A percentile compares a stretch with the other conserved stretches of the same genome.
These are phyloP conservation scores for Russula lepida DNA, from an alignment of 768 basidiomycete genomes.

Conservation along the genomic window DNA sequence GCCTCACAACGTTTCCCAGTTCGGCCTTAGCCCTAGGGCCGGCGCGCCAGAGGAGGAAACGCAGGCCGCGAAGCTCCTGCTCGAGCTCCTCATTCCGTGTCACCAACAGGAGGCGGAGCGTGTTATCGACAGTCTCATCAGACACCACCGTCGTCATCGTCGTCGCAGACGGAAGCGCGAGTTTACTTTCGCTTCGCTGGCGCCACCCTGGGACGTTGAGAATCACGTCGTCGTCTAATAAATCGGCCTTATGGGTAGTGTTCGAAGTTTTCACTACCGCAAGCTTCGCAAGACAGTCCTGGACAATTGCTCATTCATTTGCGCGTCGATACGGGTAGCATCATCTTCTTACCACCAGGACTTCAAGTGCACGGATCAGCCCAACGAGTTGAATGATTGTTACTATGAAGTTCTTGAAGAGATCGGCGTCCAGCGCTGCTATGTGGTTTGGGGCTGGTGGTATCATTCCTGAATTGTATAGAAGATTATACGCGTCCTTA, in stretches of 20 bases:
- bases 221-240: constrained; percentile 9
- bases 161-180: not conserved
- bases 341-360: not conserved
- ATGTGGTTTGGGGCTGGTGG: not conserved
- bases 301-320: not conserved
- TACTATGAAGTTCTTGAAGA: constrained; percentile 3
- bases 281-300: constrained; percentile 1
- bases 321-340: too few species aligned
- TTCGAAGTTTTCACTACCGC: not conserved
- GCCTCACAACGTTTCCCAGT: constrained; percentile 4
- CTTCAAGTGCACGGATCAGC: constrained; percentile 5
- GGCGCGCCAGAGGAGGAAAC: constrained; percentile 7
- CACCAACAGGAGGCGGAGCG: constrained; percentile 3
- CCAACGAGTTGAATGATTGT: constrained; percentile 6
- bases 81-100: constrained; percentile 12
- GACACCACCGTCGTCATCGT: not conserved
- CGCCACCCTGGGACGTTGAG: constrained; percentile 14
- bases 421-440: constrained; percentile 1
- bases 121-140: not conserved
- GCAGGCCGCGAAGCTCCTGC: constrained; percentile 5
- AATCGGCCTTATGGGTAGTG: not conserved
- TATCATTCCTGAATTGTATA: constrained; percentile 1
- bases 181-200: not conserved
- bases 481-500: not conserved
- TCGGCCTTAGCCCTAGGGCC: not conserved